Percentiles rank a stretch among this genome's conserved stretches.
Conservation (phyloP, 2,329 filamentous ascomycete species). For the Epicoccum sorghinum region DNA sequence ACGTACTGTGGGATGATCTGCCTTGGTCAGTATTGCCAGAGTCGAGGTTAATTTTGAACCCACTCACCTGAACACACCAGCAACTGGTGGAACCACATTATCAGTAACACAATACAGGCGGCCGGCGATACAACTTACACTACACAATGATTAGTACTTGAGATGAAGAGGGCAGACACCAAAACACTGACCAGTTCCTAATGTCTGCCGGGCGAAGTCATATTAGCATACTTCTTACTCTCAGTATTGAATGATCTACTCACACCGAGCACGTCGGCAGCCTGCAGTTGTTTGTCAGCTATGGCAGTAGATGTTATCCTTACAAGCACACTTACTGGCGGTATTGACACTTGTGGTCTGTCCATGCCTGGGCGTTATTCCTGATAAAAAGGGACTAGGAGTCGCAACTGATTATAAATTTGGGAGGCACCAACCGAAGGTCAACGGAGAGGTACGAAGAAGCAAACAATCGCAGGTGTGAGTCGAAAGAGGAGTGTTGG, state of each 20-base stretch:
- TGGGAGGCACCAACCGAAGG: background rate
- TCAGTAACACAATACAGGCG: constrained; percentile 21
- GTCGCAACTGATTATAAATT: background rate
- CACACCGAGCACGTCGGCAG: constrained; percentile 49
- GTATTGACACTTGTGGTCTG: constrained; percentile 43
- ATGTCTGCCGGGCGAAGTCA: constrained; percentile 32
- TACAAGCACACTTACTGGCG: constrained; percentile 31
- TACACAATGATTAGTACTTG: constrained; percentile 22
- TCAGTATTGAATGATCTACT: constrained; percentile 16
- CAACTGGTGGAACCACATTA: constrained; percentile 33
- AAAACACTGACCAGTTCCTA: constrained; percentile 43
- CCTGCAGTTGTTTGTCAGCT: constrained; percentile 38
- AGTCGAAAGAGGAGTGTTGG: background rate
- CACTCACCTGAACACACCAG: constrained; percentile 50
- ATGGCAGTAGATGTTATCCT: background rate
- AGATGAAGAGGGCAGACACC: constrained; percentile 4
- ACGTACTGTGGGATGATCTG: constrained; percentile 46
- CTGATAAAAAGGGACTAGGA: background rate
- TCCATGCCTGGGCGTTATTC: constrained; percentile 23
- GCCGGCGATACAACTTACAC: constrained; percentile 25
- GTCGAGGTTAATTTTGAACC: no score
- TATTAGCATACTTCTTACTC: constrained; percentile 21
- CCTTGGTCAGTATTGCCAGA: constrained; percentile 17
- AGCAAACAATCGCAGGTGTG: background rate
- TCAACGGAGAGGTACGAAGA: background rate